Percentiles rank a stretch among this genome's conserved stretches.
Conservation (phyloP, 352 stramenopile species). For the Globisporangium ultimum region DNA sequence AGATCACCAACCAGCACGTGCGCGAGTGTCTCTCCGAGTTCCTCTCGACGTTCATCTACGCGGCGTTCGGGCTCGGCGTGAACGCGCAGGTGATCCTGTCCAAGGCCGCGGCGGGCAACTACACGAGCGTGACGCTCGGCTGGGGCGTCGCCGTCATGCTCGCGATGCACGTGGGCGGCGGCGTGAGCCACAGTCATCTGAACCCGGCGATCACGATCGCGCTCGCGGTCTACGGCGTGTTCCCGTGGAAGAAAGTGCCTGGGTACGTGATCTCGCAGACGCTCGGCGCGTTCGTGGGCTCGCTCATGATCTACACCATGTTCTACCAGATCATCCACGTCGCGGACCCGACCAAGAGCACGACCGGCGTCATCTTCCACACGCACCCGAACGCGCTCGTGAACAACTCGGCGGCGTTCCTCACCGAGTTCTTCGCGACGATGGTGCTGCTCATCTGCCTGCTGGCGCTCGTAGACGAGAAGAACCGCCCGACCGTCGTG, state of each 20-base stretch:
- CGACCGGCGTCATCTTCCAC: slow-evolving; percentile 22
- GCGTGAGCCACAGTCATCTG: slow-evolving; percentile 30
- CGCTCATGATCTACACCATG: slow-evolving; percentile 24
- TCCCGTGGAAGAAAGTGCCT: slow-evolving; percentile 20
- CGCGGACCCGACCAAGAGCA: slow-evolving; percentile 13
- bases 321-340: slow-evolving; percentile 24
- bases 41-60: slow-evolving; percentile 31
- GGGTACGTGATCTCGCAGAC: slow-evolving; percentile 23
- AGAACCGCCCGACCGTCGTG: slow-evolving; percentile 25
- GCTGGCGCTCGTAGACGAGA: slow-evolving; percentile 22
- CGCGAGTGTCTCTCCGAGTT: slow-evolving; percentile 42
- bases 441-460: slow-evolving; percentile 22
- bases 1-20: slow-evolving; percentile 22
- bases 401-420: slow-evolving; percentile 22
- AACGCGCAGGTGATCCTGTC: slow-evolving; percentile 22
- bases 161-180: slow-evolving; percentile 25
- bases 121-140: slow-evolving; percentile 23
- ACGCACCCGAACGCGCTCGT: slow-evolving; percentile 23
- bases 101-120: slow-evolving; percentile 13
- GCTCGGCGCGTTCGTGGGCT: slow-evolving; percentile 20
- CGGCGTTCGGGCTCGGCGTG: slow-evolving; percentile 21
- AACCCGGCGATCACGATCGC: slow-evolving; percentile 38
- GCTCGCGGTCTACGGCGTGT: slow-evolving; percentile 20
- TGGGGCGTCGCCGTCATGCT: slow-evolving; percentile 43
- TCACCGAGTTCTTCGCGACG: slow-evolving; percentile 21